Evolutionary conservation across 768 basidiomycete species (phyloP).

Genomic region (Pleurotus citrinopileatus): DNA sequence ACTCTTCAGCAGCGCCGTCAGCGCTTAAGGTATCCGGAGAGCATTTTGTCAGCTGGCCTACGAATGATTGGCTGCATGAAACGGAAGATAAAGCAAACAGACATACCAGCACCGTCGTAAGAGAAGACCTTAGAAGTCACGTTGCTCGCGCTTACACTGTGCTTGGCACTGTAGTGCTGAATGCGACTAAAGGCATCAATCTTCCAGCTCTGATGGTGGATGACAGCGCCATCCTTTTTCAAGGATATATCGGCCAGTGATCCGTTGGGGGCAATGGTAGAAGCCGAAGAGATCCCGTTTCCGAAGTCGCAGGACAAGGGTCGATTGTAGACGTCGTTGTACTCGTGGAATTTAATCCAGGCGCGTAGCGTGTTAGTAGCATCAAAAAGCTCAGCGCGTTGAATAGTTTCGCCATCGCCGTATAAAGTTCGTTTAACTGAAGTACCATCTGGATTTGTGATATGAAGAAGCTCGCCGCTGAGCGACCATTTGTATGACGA

Average conservation of each 20-base stretch:
- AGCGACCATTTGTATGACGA: constrained; percentile 2
- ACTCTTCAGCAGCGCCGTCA: background rate
- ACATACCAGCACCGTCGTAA: constrained; percentile 2
- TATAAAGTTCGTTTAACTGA: background rate
- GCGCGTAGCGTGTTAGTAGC: background rate
- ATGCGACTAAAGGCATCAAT: constrained; percentile 13
- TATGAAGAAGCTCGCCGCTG: constrained; percentile 1
- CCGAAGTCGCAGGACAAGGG: constrained; percentile 12
- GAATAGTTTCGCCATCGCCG: background rate
- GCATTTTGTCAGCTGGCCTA: background rate
- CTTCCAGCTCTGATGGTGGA: constrained; percentile 12
- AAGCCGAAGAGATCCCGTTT: constrained; percentile 10
- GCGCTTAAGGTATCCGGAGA: background rate
- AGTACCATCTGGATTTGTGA: constrained; percentile 4
- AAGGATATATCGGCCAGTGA: constrained; percentile 6
- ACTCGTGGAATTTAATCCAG: constrained; percentile 4
- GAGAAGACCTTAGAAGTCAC: background rate
- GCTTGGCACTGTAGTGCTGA: constrained; percentile 5
- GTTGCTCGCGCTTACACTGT: background rate
- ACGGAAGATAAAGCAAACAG: background rate
- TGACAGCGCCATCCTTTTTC: background rate
- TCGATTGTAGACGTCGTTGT: constrained; percentile 10
- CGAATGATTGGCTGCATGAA: background rate
- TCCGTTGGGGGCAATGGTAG: constrained; percentile 9
- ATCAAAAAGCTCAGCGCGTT: background rate